Evolutionary conservation across 2,329 filamentous ascomycete genomes (phyloP), one percentile per base, ranked within the genome.

Genomic region (Phyllosticta citrichinensis): DNA sequence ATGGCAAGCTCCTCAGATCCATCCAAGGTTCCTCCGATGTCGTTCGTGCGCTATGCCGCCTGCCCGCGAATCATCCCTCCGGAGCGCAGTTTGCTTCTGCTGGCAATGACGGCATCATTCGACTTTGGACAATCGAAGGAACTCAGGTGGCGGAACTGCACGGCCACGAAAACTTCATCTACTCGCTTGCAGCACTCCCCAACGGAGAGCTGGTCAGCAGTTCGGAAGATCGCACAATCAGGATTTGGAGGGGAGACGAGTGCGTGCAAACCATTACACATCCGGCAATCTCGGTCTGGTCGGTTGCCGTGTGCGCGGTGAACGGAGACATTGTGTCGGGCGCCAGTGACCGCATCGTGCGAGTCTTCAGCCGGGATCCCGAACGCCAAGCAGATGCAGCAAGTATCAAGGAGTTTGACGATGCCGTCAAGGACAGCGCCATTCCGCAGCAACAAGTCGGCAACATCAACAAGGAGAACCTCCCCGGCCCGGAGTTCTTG

Each of bases 241-340:
- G 91, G 58, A 79, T 99, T 70, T 99, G 95, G 94, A 87, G 83
- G 66, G 89, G 87, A 53, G 83, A 79, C 14, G 81, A 91, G 61
- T 97, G 93, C 71, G 77, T 96, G 54, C 94, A 99, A 74, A 97
- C 93, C 50, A 97, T 99, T 65, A 97, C 93, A 1, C 91, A 97
- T 69, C 94, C 94, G 11, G 94, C 94, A 10, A 95, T 97, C 60
- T 97, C 93, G 0, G 92, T 99, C 5, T 99, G 94, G 94, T 81
- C 85, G 14, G 91, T 99, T 19, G 89, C 91, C n/a, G 88, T 84
- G 11, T 94, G 89, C 69, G 70, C 81, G 0, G 85, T 90, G 64
- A 95, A 84, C 55, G 93, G 94, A 22, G 95, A 99, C 68, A 93
- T 99, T 63, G 90, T 91, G n/a, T 89, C 89, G 2, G 94, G 93